Percentiles rank a stretch among this genome's conserved stretches.
phyloP scores from a whole-genome alignment of 2,329 filamentous ascomycete genomes.

The Fusarium concolor region DNA sequence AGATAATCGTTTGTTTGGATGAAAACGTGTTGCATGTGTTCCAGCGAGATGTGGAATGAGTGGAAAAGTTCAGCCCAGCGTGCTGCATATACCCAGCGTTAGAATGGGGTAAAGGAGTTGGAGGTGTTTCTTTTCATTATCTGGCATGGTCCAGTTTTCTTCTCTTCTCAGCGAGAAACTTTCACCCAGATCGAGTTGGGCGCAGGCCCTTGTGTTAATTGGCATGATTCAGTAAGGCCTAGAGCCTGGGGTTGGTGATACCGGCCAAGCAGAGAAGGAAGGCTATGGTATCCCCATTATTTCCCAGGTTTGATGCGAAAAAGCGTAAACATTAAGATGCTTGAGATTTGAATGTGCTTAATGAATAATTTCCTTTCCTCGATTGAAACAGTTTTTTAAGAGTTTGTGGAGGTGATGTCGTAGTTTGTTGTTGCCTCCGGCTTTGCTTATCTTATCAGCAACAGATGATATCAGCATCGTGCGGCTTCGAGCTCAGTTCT shows the following conservation, averaged over 20 bases:
- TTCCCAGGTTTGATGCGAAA: not conserved
- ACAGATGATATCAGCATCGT: conserved; percentile 44
- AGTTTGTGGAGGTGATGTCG: conserved; percentile 26
- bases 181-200: conserved; percentile 36
- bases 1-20: not conserved
- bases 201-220: conserved; percentile 39
- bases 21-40: conserved; percentile 27
- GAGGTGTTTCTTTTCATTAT: conserved; percentile 30
- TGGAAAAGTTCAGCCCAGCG: conserved; percentile 37
- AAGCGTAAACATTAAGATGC: too few species aligned
- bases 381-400: not conserved
- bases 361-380: not conserved
- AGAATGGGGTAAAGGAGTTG: conserved; percentile 41
- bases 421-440: conserved; percentile 40
- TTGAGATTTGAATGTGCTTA: not conserved
- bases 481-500: conserved; percentile 28
- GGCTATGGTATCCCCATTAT: not conserved
- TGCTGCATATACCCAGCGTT: conserved; percentile 19
- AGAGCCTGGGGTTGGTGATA: not conserved
- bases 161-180: conserved; percentile 31
- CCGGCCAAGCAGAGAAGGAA: not conserved
- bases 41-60: conserved; percentile 31
- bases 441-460: conserved; percentile 44
- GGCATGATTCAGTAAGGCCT: conserved; percentile 7
- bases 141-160: conserved; percentile 7